Conservation (phyloP, 129 eudicot species). For the Flaveria linearis region DNA sequence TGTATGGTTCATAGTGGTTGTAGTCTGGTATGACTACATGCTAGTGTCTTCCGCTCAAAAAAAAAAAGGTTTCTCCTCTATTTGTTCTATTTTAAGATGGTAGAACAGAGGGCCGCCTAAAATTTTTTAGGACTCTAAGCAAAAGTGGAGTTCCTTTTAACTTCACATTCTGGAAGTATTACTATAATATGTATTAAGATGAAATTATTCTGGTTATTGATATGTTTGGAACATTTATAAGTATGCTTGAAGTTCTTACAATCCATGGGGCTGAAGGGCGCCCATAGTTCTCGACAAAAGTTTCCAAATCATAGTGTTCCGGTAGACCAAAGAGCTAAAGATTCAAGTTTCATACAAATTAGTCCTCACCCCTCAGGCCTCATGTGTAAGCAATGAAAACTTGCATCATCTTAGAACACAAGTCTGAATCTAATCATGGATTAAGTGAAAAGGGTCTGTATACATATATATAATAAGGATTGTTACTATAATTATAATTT, state of each 20-base stretch:
- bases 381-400: not conserved
- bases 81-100: not conserved
- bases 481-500: conserved; percentile 22
- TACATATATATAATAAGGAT: not conserved
- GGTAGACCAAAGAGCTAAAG: not conserved
- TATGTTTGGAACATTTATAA: not conserved
- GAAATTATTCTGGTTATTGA: conserved; percentile 7
- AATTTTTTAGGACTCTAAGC: not conserved
- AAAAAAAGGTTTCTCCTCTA: not conserved
- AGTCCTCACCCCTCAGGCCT: not conserved
- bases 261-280: not conserved
- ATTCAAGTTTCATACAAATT: not conserved
- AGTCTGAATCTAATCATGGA: not conserved
- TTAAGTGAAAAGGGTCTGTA: not conserved
- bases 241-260: not conserved
- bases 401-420: not conserved
- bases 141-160: not conserved
- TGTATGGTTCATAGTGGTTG: conserved; percentile 3
- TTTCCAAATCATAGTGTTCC: not conserved
- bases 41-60: not conserved
- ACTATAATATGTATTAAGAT: not conserved
- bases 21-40: not conserved
- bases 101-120: not conserved
- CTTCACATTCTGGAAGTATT: not conserved
- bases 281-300: not conserved